Conservation (phyloP, 306 rosid species). For the Trifolium dubium region DNA sequence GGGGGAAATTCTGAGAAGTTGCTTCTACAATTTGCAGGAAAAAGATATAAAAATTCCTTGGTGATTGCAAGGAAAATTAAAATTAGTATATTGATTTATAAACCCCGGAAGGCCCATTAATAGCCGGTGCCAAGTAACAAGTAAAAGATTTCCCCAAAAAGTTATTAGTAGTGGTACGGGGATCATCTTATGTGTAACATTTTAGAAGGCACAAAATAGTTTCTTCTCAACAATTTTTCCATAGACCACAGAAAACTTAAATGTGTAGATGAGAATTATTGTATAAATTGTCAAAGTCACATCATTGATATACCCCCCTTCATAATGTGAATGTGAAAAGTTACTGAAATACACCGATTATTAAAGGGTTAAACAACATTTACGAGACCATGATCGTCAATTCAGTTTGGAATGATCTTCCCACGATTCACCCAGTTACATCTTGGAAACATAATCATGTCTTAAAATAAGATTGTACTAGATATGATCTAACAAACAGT, state of each 20-base stretch:
- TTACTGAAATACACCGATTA: background rate
- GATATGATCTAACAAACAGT: constrained; percentile 4
- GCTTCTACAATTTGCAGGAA: background rate
- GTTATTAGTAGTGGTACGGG: no score
- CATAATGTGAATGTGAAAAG: background rate
- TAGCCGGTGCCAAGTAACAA: background rate
- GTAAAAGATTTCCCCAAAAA: background rate
- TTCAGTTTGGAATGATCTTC: background rate
- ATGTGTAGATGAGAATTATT: no score
- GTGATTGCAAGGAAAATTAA: background rate
- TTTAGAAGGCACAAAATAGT: background rate
- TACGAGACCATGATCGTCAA: background rate
- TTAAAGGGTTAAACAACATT: background rate
- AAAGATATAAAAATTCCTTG: background rate
- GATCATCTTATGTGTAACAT: background rate
- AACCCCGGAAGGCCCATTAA: background rate
- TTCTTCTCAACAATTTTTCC: background rate
- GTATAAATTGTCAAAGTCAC: background rate
- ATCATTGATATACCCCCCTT: no score
- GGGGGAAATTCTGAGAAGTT: background rate
- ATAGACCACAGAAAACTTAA: background rate
- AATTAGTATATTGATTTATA: background rate
- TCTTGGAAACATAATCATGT: background rate
- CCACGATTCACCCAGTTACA: background rate
- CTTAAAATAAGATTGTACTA: background rate